A percentile compares a stretch with the other conserved stretches of the same genome.
phyloP scores from a whole-genome alignment of 2,329 filamentous ascomycete species.

The Botrytis sinoallii region DNA sequence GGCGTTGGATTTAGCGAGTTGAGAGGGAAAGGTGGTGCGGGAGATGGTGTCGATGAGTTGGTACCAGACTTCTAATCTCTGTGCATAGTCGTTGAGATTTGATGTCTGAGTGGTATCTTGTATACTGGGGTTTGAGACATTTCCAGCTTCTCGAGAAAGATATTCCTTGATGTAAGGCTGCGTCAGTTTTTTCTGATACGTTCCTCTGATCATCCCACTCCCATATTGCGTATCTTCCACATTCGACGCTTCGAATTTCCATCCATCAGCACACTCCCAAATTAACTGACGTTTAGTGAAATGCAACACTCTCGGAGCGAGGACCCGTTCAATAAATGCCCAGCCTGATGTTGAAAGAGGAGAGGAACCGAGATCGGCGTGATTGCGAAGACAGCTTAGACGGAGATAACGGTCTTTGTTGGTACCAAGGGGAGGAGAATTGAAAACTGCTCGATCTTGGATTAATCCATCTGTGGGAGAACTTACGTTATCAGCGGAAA shows the following conservation, averaged over 20 bases:
- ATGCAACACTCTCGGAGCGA: not conserved
- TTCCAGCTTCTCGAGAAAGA: not conserved
- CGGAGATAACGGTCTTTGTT: not conserved
- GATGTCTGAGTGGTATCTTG: not conserved
- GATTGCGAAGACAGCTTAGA: not conserved
- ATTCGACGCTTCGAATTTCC: not conserved
- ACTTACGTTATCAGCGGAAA: not conserved
- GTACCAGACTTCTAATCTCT: not conserved
- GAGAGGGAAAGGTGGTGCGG: not conserved
- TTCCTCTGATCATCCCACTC: not conserved
- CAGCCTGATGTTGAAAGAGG: not conserved
- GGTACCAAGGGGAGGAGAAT: not conserved
- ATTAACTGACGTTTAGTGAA: not conserved
- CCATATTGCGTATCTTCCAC: not conserved
- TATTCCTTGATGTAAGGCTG: not conserved
- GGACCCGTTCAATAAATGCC: not conserved
- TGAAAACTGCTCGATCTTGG: not conserved
- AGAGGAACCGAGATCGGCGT: not conserved
- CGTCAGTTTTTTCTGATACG: not conserved
- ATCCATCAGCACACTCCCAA: not conserved
- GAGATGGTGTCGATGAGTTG: not conserved
- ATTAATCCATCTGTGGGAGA: not conserved
- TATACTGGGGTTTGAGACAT: not conserved
- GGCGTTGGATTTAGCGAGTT: too few species aligned
- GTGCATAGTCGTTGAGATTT: not conserved